Percentiles rank a stretch among this genome's conserved stretches.
These are phyloP conservation scores for Phaseolus coccineus DNA, from an alignment of 331 rosid genomes.

Conservation along the genomic window DNA sequence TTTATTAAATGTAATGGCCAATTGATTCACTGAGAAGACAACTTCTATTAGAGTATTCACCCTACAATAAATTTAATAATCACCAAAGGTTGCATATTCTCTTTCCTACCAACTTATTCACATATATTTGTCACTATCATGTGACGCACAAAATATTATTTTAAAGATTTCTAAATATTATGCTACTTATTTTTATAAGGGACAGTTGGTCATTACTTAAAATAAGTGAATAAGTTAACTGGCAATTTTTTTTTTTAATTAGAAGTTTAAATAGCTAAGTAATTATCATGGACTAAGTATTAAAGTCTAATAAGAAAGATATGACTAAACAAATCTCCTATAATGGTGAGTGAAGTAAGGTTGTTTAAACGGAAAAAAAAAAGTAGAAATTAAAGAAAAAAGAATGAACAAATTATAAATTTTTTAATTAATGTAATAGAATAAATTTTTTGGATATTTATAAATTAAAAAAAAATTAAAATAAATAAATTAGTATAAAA, in stretches of 20 bases:
- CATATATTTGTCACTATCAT: not conserved
- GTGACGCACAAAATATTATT: not conserved
- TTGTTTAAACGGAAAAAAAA: too few relatives aligned
- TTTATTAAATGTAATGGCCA: slow-evolving; percentile 13
- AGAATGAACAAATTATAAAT: too few relatives aligned
- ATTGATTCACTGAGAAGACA: slow-evolving; percentile 26
- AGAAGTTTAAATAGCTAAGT: slow-evolving; percentile 12
- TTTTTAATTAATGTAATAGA: too few relatives aligned
- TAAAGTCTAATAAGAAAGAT: slow-evolving; percentile 15
- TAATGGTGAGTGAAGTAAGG: not conserved
- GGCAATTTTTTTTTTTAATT: not conserved
- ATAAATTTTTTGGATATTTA: too few relatives aligned
- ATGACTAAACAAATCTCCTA: not conserved
- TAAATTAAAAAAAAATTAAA: too few relatives aligned
- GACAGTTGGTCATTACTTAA: not conserved
- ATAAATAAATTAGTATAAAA: too few relatives aligned
- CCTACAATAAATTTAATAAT: slow-evolving; percentile 37
- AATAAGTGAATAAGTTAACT: not conserved
- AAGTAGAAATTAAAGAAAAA: too few relatives aligned
- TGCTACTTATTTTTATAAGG: not conserved
- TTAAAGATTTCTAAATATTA: not conserved
- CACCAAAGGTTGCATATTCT: slow-evolving; percentile 35
- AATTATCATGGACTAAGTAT: not conserved
- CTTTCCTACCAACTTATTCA: slow-evolving; percentile 8
- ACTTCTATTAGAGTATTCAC: not conserved